These are phyloP conservation scores for Dryadomyces quercus-mongolicae DNA, from an alignment of 2,329 filamentous ascomycete species.

Conservation along the genomic window DNA sequence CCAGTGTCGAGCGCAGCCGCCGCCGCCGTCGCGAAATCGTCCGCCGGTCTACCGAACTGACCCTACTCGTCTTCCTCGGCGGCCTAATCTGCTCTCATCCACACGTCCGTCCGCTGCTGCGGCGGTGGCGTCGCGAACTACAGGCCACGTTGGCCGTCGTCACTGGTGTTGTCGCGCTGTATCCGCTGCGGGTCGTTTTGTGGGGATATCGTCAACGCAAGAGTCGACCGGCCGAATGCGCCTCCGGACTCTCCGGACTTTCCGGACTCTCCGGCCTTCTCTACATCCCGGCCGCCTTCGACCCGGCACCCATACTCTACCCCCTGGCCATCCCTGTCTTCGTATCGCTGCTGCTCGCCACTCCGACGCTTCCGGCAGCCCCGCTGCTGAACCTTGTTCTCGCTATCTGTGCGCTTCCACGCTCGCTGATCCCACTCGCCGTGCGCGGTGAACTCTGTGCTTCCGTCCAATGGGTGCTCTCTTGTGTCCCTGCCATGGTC, in stretches of 20 bases:
- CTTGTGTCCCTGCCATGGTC: constrained; percentile 54
- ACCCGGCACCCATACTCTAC: constrained; percentile 85
- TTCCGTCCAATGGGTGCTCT: constrained; percentile 66
- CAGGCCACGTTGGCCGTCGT: constrained; percentile 23
- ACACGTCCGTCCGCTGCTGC: constrained; percentile 31
- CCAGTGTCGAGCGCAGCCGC: constrained; percentile 22
- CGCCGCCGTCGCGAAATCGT: constrained; percentile 35
- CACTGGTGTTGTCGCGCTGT: constrained; percentile 32
- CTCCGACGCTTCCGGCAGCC: constrained; percentile 43
- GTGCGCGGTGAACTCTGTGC: constrained; percentile 46
- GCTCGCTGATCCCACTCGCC: constrained; percentile 55
- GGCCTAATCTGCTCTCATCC: constrained; percentile 34
- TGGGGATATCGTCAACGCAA: constrained; percentile 24
- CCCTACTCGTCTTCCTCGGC: constrained; percentile 37
- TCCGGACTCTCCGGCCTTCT: constrained; percentile 15
- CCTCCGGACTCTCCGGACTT: not conserved
- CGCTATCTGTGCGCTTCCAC: constrained; percentile 64
- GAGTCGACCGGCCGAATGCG: not conserved
- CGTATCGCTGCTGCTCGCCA: constrained; percentile 62
- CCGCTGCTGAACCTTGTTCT: constrained; percentile 56
- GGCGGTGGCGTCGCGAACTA: constrained; percentile 36
- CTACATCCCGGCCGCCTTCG: constrained; percentile 62
- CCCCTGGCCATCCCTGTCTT: constrained; percentile 65
- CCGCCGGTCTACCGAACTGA: constrained; percentile 39
- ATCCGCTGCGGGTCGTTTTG: constrained; percentile 46